Conservation (phyloP, 1,284 basidiomycete genomes). For the Cutaneotrichosporon cyanovorans region DNA sequence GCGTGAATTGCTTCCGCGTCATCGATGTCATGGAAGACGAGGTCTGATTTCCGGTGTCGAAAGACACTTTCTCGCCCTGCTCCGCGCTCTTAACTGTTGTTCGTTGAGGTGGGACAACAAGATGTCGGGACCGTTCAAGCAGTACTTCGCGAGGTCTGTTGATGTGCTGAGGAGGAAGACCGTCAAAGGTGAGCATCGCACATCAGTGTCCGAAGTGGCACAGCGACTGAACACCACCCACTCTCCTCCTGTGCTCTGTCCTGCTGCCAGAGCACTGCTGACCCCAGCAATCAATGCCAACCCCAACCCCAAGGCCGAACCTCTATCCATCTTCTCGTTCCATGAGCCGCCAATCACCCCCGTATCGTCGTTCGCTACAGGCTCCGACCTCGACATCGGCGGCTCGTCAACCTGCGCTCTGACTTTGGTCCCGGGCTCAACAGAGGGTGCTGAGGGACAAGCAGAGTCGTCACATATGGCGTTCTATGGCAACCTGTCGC, state of each 20-base stretch:
- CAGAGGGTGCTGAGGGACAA: neutral
- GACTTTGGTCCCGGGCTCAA: constrained; percentile 20
- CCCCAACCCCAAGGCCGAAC: constrained; percentile 16
- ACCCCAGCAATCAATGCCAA: constrained; percentile 34
- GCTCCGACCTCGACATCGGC: constrained; percentile 42
- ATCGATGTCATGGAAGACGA: too few species aligned
- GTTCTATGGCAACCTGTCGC: constrained; percentile 37
- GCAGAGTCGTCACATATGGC: constrained; percentile 24
- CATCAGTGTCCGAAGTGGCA: neutral
- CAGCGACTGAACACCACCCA: neutral
- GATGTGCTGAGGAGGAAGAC: constrained; percentile 33
- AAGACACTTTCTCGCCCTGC: too few species aligned
- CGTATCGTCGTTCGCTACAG: constrained; percentile 25
- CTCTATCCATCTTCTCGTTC: constrained; percentile 34
- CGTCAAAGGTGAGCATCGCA: constrained; percentile 24
- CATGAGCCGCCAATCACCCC: constrained; percentile 18
- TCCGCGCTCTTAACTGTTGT: too few species aligned
- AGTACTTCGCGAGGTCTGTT: constrained; percentile 36
- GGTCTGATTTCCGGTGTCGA: too few species aligned
- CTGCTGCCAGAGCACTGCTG: neutral
- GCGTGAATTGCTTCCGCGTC: too few species aligned
- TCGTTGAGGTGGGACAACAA: too few species aligned
- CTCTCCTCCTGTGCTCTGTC: neutral
- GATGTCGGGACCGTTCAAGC: constrained; percentile 22
- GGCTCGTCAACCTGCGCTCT: constrained; percentile 33